Conservation (phyloP, 2,329 filamentous ascomycete genomes). For the Diaporthe helianthi region DNA sequence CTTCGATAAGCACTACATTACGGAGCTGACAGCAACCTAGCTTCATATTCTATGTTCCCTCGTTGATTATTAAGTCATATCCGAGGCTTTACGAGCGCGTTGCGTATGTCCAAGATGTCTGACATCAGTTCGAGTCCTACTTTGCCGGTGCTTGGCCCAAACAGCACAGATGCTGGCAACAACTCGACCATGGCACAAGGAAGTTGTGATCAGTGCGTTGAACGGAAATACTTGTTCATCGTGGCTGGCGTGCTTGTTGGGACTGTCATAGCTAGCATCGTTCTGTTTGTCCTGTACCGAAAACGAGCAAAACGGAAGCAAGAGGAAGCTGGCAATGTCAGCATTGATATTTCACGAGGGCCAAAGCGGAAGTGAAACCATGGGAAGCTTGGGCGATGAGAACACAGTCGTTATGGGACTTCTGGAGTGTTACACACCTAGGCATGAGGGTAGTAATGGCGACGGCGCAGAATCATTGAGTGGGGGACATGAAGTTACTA, state of each 20-base stretch:
- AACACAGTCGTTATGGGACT: neutral
- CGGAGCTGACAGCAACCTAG: neutral
- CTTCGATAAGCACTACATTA: too few relatives aligned
- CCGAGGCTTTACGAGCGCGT: neutral
- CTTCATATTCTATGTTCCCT: neutral
- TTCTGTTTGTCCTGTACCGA: neutral
- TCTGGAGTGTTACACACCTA: rapidly evolving
- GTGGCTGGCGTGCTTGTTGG: neutral
- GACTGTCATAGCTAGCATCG: neutral
- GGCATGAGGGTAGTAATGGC: too few relatives aligned
- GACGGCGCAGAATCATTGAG: neutral
- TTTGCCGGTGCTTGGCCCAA: neutral
- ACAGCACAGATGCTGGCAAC: neutral
- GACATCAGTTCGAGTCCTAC: rapidly evolving
- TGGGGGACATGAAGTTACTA: neutral
- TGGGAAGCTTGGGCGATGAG: rapidly evolving
- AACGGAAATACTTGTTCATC: neutral
- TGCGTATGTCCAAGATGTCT: neutral
- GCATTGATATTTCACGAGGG: neutral
- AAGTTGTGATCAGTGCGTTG: neutral
- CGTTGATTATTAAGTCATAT: neutral
- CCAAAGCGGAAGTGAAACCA: neutral
- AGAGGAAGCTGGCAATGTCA: neutral
- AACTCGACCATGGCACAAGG: neutral
- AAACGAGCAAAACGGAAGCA: slow-evolving; percentile 3